A percentile compares a stretch with the other conserved stretches of the same genome.
phyloP scores from a whole-genome alignment of 176 grass and related monocot genomes.

The Zoysia japonica region DNA sequence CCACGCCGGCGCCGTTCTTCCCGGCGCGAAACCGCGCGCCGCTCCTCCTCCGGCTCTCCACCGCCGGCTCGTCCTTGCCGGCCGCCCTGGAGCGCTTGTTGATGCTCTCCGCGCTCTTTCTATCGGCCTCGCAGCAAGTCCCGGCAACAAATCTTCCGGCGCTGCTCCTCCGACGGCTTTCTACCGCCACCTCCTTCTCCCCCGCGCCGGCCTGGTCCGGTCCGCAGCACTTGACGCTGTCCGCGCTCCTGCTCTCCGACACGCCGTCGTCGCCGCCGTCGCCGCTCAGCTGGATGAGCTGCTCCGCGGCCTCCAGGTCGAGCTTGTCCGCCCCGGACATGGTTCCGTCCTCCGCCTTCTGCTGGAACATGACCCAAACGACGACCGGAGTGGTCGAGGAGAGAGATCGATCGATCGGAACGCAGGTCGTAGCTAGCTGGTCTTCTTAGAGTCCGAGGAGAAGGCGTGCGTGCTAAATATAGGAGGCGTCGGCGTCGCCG shows the following conservation, averaged over 20 bases:
- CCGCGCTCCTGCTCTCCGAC: slow-evolving; percentile 3
- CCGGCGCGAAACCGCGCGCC: too few species aligned
- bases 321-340: slow-evolving; percentile 9
- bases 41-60: neutral
- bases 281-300: slow-evolving; percentile 49
- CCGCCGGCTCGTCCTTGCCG: neutral
- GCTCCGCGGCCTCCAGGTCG: slow-evolving; percentile 61
- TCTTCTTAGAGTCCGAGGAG: neutral
- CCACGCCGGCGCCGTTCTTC: neutral
- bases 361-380: neutral
- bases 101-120: too few species aligned
- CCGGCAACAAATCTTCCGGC: too few species aligned
- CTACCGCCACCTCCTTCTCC: slow-evolving; percentile 12
- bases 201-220: neutral
- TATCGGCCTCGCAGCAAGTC: neutral
- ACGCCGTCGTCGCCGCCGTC: neutral
- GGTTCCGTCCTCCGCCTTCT: neutral
- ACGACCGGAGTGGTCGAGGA: neutral
- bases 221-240: too few species aligned
- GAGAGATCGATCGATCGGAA: neutral
- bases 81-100: too few species aligned
- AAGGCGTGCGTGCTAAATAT: slow-evolving; percentile 38
- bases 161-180: neutral
- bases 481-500: neutral
- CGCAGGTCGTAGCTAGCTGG: neutral